Base-by-base conservation (phyloP, 2,329 filamentous ascomycete species). In the Beauveria bassiana region DNA sequence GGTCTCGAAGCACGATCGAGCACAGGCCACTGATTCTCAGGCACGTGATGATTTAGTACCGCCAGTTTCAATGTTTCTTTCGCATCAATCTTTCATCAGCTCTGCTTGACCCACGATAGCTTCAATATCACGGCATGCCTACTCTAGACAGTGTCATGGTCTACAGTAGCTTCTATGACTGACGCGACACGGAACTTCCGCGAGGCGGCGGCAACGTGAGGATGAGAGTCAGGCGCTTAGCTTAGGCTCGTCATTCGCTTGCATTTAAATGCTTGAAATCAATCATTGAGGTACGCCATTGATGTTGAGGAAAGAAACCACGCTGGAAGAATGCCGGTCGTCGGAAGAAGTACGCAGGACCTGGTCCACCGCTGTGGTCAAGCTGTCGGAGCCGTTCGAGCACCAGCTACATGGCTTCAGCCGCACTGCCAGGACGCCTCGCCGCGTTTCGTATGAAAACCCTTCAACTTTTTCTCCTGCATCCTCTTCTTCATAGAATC, bases 1-100 rank as follows among this genome's bases (percentile, higher is more conserved):
- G 50, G 58, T 54, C 51, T 42, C 47, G 20, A 53, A 50, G 49
- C 28, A 54, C 50, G 50, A 60, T 60, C 58, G 20, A 60, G 58
- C 58, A 60, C 58, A 47, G 58, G 20, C 58, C 58, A 60, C 16
- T n/a, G 26, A 6, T n/a, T 20, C 6, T 28, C 22, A 8, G 26
- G 42, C 58, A 60, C 58, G 58, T 60, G 58, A 60, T 60, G 42
- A 2, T 46, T 38, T 9, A 12, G 31, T 18, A 38, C 9, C 12
- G 42, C 18, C 20, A 40, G 7, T 7, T 10, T 51, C 28, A 31
- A 24, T 3, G 16, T 45, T 16, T 22, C 26, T 34, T 54, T 14
- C 16, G 18, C 53, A 28, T 31, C 4, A 3, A 34, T 14, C 7
- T 34, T 28, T 9, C 14, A 28, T 28, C 12, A 18, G 14, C 28